Evolutionary conservation across 257 asterid species (phyloP), one percentile per base, ranked within the genome.

Genomic region (Penstemon barbatus): DNA sequence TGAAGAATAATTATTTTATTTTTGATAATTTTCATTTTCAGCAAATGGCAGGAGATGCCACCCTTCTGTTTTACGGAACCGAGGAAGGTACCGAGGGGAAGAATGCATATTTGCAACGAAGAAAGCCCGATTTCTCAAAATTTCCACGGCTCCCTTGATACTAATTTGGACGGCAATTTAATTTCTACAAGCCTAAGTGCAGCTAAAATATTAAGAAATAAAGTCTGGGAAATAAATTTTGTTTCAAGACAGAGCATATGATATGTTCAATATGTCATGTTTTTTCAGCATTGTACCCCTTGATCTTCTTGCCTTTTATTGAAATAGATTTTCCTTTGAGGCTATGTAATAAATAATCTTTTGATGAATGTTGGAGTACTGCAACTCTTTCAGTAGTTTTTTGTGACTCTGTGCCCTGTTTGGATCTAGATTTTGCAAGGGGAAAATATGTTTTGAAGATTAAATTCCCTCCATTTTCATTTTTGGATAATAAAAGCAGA

Each of bases 81-180:
- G 97, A 90, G 73, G 99, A 93, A 74, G 99, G 96, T 2, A 80
- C 74, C 0, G 99, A 88, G 78, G 99, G 99, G 65, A 93, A 89
- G 75, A 83, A 74, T 5, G 92, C 97, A 11, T 93, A 88, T 68
- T 61, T 86, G 62, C 75, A 86, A 40, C 89, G 80, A 5, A 73
- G 93, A 49, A 81, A 78, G 40, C 97, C 99, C 0, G 95, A 93
- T 75, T 93, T 93, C 85, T 84, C 96, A 3, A 88, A 83, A 77
- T 90, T 87, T 65, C 96, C 96, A 0, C 71, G 92, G 42, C 88
- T 88, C 40, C 95, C 97, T 46, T 88, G 75, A 86, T 65, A 10
- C 39, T 63, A 58, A 49, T 1, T 48, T n/a, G 57, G 18, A 3
- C 3, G 15, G 18, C 37, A 57, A 39, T 54, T 66, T 10, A 6